These are phyloP conservation scores for Naganishia antarctica DNA, from an alignment of 768 basidiomycete genomes.

Conservation along the genomic window DNA sequence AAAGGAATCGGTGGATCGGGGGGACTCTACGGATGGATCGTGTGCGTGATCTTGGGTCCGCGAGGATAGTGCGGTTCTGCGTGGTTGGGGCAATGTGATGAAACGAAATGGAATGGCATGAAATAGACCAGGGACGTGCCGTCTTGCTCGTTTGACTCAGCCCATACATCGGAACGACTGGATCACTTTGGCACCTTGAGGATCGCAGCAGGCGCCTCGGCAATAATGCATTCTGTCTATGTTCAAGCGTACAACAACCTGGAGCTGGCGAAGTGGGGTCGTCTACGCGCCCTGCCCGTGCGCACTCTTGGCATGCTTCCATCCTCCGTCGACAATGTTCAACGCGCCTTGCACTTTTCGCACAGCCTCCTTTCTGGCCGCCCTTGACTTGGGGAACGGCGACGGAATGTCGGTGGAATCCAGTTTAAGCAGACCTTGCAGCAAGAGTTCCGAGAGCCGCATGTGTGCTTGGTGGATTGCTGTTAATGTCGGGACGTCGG, in stretches of 20 bases:
- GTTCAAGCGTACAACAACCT: neutral
- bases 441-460: conserved; percentile 70
- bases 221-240: too few relatives aligned
- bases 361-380: conserved; percentile 78
- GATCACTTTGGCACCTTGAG: too few relatives aligned
- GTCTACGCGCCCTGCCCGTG: conserved; percentile 16
- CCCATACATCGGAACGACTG: too few relatives aligned
- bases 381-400: conserved; percentile 72
- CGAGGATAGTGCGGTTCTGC: neutral
- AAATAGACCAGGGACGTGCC: too few relatives aligned
- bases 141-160: too few relatives aligned
- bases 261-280: too few relatives aligned
- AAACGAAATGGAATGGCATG: conserved; percentile 13
- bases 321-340: conserved; percentile 12
- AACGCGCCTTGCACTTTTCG: conserved; percentile 64
- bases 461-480: conserved; percentile 53
- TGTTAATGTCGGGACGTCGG: conserved; percentile 40
- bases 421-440: conserved; percentile 79
- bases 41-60: neutral
- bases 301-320: conserved; percentile 14
- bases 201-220: too few relatives aligned
- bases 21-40: neutral
- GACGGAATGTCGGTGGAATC: conserved; percentile 72
- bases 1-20: neutral
- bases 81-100: neutral